Percentiles rank a stretch among this genome's conserved stretches.
These are phyloP conservation scores for Russula emetica DNA, from an alignment of 768 basidiomycete genomes.

Conservation along the genomic window DNA sequence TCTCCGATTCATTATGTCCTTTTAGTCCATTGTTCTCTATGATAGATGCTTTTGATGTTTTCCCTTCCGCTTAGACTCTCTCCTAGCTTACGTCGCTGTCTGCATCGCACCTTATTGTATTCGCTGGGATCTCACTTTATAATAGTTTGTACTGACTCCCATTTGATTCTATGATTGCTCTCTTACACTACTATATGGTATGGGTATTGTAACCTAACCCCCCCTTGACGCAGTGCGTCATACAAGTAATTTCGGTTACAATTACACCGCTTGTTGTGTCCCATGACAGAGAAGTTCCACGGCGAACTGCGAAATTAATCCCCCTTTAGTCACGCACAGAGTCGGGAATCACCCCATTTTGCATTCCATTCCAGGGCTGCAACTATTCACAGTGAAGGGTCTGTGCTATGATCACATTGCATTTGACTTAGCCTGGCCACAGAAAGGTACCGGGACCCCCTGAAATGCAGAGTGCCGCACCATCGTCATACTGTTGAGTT, in stretches of 20 bases:
- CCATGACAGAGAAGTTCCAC: constrained; percentile 5
- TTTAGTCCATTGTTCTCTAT: constrained; percentile 15
- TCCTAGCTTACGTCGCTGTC: neutral
- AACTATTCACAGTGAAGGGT: constrained; percentile 20
- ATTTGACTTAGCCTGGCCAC: constrained; percentile 21
- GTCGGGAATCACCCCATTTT: neutral
- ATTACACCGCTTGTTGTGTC: constrained; percentile 9
- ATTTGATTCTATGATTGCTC: constrained; percentile 2
- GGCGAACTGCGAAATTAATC: constrained; percentile 18
- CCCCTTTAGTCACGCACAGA: neutral
- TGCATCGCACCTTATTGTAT: constrained; percentile 17
- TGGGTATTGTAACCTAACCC: constrained; percentile 14
- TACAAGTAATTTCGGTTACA: constrained; percentile 9
- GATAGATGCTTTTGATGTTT: constrained; percentile 13
- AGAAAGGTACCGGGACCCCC: constrained; percentile 8
- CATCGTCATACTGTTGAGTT: neutral
- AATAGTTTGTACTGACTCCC: constrained; percentile 12
- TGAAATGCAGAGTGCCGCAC: neutral
- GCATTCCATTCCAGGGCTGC: constrained; percentile 15
- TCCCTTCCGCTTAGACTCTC: constrained; percentile 8
- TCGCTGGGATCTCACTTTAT: constrained; percentile 4
- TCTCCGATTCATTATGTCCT: constrained; percentile 24
- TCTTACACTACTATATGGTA: constrained; percentile 24
- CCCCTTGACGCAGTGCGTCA: constrained; percentile 17
- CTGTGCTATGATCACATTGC: neutral